Percentiles rank a stretch among this genome's conserved stretches.
Evolutionary conservation across 805 yeast genomes (phyloP).

Genomic region (Candida tammaniensis): DNA sequence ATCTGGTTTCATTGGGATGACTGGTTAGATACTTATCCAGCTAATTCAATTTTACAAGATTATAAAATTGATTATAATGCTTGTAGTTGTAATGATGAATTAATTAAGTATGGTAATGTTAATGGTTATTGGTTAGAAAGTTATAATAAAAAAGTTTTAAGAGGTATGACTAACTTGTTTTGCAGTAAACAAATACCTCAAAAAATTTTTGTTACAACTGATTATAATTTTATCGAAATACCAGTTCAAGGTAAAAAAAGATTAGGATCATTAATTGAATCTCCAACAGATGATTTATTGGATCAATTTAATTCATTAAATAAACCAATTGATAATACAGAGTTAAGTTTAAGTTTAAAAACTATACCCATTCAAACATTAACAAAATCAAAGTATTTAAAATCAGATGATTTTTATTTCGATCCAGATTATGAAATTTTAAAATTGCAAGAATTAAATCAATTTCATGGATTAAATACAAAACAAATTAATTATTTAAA

Average conservation of each 20-base stretch:
- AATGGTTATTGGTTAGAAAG: conserved; percentile 34
- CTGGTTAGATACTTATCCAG: conserved; percentile 32
- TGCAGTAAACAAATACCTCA: conserved; percentile 29
- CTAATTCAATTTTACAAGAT: conserved; percentile 16
- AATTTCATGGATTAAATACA: conserved; percentile 11
- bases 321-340: not conserved
- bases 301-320: conserved; percentile 2
- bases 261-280: conserved; percentile 12
- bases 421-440: conserved; percentile 27
- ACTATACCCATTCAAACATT: conserved; percentile 7
- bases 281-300: not conserved
- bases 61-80: conserved; percentile 13
- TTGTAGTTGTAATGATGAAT: conserved; percentile 23
- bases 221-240: conserved; percentile 22
- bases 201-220: conserved; percentile 23
- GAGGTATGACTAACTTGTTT: conserved; percentile 34
- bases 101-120: conserved; percentile 23
- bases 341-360: not conserved
- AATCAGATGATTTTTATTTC: conserved; percentile 27
- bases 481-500: conserved; percentile 23
- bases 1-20: conserved; percentile 42
- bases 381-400: conserved; percentile 15
- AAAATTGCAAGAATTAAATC: conserved; percentile 18
- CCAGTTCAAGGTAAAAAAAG: conserved; percentile 28
- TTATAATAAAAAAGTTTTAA: conserved; percentile 27